These are phyloP conservation scores for Detonula confervacea DNA, from an alignment of 352 stramenopile species.

Conservation along the genomic window DNA sequence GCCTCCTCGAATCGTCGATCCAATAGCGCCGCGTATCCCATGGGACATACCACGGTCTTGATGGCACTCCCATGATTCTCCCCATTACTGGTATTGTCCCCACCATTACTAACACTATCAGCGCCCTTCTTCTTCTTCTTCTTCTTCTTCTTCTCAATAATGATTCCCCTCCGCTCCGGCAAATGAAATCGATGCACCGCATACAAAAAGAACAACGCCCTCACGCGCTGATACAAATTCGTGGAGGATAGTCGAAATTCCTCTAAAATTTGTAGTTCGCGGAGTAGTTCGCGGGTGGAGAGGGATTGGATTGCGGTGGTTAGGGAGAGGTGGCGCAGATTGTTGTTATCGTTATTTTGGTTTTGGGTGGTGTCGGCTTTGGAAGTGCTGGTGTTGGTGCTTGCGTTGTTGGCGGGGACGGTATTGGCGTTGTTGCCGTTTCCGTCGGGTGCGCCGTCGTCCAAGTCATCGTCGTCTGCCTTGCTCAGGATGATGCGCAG, in stretches of 20 bases:
- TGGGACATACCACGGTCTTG: conserved; percentile 34
- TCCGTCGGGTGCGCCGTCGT: background rate
- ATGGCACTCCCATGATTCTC: no score
- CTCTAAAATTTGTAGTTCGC: conserved; percentile 45
- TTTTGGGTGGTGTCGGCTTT: background rate
- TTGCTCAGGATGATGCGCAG: conserved; percentile 39
- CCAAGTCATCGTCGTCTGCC: conserved; percentile 2
- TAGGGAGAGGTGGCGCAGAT: conserved; percentile 44
- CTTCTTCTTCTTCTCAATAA: background rate
- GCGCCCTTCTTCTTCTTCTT: conserved; percentile 1
- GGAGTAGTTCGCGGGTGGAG: conserved; percentile 33
- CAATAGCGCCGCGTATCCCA: conserved; percentile 48
- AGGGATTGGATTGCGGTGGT: conserved; percentile 38
- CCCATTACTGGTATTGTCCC: background rate
- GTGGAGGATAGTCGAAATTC: conserved; percentile 20
- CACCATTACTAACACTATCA: background rate
- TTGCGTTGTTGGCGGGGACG: no score
- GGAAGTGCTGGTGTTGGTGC: background rate
- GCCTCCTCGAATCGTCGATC: conserved; percentile 56
- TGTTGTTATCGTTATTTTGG: background rate
- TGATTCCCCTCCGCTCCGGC: conserved; percentile 22
- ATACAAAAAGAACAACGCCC: conserved; percentile 72
- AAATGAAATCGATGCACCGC: conserved; percentile 69
- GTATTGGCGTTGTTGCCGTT: no score
- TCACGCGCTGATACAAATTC: conserved; percentile 65